phyloP scores from a whole-genome alignment of 140 eudicot genomes.

The Stevia rebaudiana region DNA sequence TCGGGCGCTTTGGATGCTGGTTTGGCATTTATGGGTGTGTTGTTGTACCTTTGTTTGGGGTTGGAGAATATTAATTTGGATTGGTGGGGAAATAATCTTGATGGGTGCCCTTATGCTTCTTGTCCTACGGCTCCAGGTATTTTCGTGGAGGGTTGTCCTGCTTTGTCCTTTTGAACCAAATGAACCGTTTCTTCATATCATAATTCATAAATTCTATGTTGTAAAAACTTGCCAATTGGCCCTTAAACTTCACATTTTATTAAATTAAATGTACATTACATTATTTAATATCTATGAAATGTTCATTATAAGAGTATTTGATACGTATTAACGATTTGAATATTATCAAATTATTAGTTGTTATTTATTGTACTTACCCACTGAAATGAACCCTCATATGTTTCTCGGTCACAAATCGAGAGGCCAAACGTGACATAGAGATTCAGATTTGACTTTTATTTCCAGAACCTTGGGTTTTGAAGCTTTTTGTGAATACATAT shows the following conservation, averaged over 20 bases:
- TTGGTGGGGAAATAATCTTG: slow-evolving; percentile 90
- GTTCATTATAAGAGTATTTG: too few relatives aligned
- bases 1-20: slow-evolving; percentile 92
- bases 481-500: too few relatives aligned
- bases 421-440: too few relatives aligned
- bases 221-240: background rate
- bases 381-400: too few relatives aligned
- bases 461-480: too few relatives aligned
- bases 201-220: background rate
- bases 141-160: slow-evolving; percentile 59
- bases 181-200: slow-evolving; percentile 10
- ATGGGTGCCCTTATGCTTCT: slow-evolving; percentile 72
- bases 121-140: slow-evolving; percentile 68
- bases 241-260: background rate
- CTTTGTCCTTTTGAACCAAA: slow-evolving; percentile 15
- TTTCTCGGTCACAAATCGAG: too few relatives aligned
- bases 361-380: too few relatives aligned
- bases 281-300: too few relatives aligned
- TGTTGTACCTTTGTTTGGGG: slow-evolving; percentile 69
- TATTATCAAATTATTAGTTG: too few relatives aligned
- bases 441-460: too few relatives aligned
- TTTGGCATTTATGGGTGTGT: slow-evolving; percentile 86
- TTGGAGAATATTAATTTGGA: slow-evolving; percentile 44
- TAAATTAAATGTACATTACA: background rate
- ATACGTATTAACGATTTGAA: too few relatives aligned